Conservation (phyloP, 2,329 filamentous ascomycete genomes). For the Aureobasidium uvarum region DNA sequence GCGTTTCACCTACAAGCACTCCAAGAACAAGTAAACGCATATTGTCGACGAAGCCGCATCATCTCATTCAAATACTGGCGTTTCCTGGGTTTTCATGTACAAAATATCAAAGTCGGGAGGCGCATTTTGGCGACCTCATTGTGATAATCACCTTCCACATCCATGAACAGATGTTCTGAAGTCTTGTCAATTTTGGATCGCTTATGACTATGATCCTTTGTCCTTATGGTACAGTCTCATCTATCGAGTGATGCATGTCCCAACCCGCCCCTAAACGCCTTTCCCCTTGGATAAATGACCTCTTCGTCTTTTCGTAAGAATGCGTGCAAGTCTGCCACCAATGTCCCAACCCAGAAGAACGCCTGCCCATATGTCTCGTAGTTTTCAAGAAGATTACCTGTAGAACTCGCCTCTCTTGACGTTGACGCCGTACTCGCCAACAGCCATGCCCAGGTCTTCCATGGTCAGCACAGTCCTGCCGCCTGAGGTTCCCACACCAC, state of each 20-base stretch:
- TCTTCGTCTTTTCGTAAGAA: slow-evolving; percentile 17
- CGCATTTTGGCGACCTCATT: neutral
- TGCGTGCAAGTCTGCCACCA: slow-evolving; percentile 7
- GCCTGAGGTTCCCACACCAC: slow-evolving; percentile 82
- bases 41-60: neutral
- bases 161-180: neutral
- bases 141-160: neutral
- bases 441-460: slow-evolving; percentile 98
- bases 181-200: neutral
- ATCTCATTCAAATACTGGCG: neutral
- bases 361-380: slow-evolving; percentile 12
- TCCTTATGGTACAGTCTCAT: slow-evolving; percentile 14
- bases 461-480: slow-evolving; percentile 95
- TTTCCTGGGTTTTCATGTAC: slow-evolving; percentile 11
- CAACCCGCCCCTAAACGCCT: slow-evolving; percentile 1
- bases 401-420: slow-evolving; percentile 98
- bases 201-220: neutral
- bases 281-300: slow-evolving; percentile 1
- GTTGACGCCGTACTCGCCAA: slow-evolving; percentile 96
- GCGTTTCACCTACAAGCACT: slow-evolving; percentile 65
- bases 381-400: slow-evolving; percentile 53
- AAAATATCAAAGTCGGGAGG: slow-evolving; percentile 11
- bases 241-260: slow-evolving; percentile 16
- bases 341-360: neutral
- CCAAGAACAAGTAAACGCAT: slow-evolving; percentile 61